Conservation (phyloP, 2,329 filamentous ascomycete genomes). For the Cadophora sp. region DNA sequence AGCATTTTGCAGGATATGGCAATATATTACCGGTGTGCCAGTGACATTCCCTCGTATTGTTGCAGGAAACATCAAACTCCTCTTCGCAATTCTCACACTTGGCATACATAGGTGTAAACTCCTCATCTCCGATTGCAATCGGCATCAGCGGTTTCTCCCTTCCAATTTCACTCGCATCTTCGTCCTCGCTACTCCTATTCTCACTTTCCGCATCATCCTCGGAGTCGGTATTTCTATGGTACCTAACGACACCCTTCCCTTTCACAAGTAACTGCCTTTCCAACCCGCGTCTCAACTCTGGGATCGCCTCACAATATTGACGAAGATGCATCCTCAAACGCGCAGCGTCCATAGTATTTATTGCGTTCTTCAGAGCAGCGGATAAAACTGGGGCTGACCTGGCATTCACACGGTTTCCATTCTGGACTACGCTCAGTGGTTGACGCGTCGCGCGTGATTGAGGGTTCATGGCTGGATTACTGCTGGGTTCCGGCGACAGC, state of each 20-base stretch:
- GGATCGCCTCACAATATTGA: not conserved
- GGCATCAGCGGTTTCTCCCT: not conserved
- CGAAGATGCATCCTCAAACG: not conserved
- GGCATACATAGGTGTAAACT: constrained; percentile 17
- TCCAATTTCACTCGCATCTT: not conserved
- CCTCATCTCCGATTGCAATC: constrained; percentile 19
- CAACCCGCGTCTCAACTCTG: not conserved
- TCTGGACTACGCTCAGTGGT: constrained; percentile 4
- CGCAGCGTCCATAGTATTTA: not conserved
- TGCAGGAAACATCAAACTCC: constrained; percentile 25
- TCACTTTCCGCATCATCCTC: constrained; percentile 15
- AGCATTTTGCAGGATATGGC: not conserved
- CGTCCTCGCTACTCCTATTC: constrained; percentile 2
- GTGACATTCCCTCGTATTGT: constrained; percentile 18
- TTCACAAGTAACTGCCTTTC: constrained; percentile 7
- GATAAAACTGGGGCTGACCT: not conserved
- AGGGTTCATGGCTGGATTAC: not conserved
- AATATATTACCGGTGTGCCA: constrained; percentile 25
- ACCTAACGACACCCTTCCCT: constrained; percentile 5
- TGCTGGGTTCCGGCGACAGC: not conserved
- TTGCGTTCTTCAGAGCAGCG: not conserved
- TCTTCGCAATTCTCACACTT: constrained; percentile 27
- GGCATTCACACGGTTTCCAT: not conserved
- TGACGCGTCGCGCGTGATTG: not conserved
- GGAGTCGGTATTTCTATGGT: constrained; percentile 6